A percentile compares a stretch with the other conserved stretches of the same genome.
Evolutionary conservation across 2,329 filamentous ascomycete genomes (phyloP).

Genomic region (Fusarium graminum): DNA sequence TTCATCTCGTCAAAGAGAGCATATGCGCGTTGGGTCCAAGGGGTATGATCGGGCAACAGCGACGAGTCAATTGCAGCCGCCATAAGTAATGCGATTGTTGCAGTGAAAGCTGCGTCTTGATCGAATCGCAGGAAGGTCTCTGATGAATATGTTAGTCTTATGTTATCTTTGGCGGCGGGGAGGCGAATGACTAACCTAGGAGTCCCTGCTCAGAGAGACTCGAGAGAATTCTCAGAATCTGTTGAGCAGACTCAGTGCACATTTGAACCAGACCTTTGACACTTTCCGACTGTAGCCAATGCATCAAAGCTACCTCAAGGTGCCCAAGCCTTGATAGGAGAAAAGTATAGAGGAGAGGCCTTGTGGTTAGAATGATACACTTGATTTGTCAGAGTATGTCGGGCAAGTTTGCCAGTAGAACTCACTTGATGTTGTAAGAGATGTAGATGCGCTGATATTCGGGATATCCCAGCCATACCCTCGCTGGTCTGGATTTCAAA

Average conservation of each 20-base stretch:
- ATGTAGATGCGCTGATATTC: constrained; percentile 40
- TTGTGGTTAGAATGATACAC: constrained; percentile 43
- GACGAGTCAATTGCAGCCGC: constrained; percentile 54
- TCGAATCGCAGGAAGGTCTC: constrained; percentile 35
- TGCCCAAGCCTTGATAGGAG: constrained; percentile 40
- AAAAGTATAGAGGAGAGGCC: constrained; percentile 40
- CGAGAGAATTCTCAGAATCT: constrained; percentile 28
- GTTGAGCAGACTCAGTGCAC: constrained; percentile 32
- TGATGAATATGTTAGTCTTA: background rate
- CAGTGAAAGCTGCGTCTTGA: constrained; percentile 41
- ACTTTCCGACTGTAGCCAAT: constrained; percentile 41
- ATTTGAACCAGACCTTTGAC: constrained; percentile 30
- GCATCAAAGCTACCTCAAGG: constrained; percentile 37
- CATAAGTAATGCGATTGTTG: constrained; percentile 57
- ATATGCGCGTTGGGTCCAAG: constrained; percentile 58
- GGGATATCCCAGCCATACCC: constrained; percentile 28
- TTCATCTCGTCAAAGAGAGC: constrained; percentile 62
- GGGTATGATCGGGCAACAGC: constrained; percentile 51
- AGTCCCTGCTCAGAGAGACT: constrained; percentile 38
- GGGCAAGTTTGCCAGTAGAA: fast-evolving
- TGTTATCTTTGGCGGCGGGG: fast-evolving
- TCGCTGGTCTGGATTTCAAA: constrained; percentile 39
- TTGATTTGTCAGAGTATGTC: background rate
- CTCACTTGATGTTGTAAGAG: constrained; percentile 41
- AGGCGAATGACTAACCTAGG: constrained; percentile 9